Evolutionary conservation across 805 yeast genomes (phyloP).

Genomic region (Lipomyces sp.): DNA sequence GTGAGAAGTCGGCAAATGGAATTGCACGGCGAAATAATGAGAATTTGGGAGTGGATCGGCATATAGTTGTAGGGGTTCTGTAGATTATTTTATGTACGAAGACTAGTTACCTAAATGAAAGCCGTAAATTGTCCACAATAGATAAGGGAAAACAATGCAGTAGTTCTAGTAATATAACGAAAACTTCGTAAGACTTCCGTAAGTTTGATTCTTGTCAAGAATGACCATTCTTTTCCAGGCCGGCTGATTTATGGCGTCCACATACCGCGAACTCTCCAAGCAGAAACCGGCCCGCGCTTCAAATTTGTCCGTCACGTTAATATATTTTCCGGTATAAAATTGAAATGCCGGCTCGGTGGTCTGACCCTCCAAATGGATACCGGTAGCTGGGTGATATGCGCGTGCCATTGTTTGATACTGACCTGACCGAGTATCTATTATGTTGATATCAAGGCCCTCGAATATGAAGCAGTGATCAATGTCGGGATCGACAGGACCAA

Average conservation of each 20-base stretch:
- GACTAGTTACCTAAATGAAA: not conserved
- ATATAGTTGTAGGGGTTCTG: not conserved
- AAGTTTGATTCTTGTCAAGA: conserved; percentile 48
- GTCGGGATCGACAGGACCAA: conserved; percentile 39
- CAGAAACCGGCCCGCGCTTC: conserved; percentile 51
- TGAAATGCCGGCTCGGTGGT: conserved; percentile 69
- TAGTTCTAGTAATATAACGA: not conserved
- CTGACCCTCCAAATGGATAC: conserved; percentile 43
- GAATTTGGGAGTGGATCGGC: conserved; percentile 73
- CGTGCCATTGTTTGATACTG: conserved; percentile 42
- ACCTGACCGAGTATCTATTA: conserved; percentile 49
- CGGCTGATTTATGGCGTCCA: conserved; percentile 50
- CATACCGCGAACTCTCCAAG: conserved; percentile 58
- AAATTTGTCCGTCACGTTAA: conserved; percentile 38
- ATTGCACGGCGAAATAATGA: conserved; percentile 75
- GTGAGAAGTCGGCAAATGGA: conserved; percentile 33
- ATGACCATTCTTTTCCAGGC: conserved; percentile 51
- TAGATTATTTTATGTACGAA: not conserved
- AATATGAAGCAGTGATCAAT: conserved; percentile 52
- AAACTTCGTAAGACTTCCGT: conserved; percentile 52
- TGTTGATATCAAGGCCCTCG: conserved; percentile 29
- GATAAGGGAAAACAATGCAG: not conserved
- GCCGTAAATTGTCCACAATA: not conserved
- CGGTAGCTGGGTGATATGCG: conserved; percentile 47
- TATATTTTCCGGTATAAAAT: conserved; percentile 59